Base-by-base conservation (phyloP, 257 asterid species). In the Ocimum tenuiflorum region DNA sequence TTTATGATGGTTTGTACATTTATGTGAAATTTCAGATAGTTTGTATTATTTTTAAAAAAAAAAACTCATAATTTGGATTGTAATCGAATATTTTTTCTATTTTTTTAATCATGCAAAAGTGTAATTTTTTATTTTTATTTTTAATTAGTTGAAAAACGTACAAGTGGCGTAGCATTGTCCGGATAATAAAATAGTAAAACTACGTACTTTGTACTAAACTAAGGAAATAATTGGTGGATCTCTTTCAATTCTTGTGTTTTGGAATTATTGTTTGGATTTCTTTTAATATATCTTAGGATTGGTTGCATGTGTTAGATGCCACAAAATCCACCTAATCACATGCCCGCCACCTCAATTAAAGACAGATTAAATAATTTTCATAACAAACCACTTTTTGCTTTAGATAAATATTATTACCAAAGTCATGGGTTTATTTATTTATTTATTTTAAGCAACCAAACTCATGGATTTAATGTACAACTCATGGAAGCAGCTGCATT, bases 271-370 rank as follows among this genome's bases (percentile, higher is more conserved):
- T 48, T 65, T 65, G 43, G 61, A 42, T 75, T 59, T 63, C n/a
- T 55, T 54, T 38, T 45, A 68, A 63, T 60, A 63, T 72, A 73
- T 54, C 35, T 46, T 54, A 65, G 75, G 65, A 77, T 78, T 70
- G 75, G 65, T 70, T 63, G 80, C 96, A 86, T 84, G 96, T 88
- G 96, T 86, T 84, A 60, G 96, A 82, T 84, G 75, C 84, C 65
- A 82, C 77, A 62, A 73, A 75, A 55, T 74, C 77, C 74, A 86
- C 86, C 91, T 79, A 86, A 84, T 82, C 96, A 88, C 96, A 86
- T 88, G 91, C 85, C 76, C 67, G 76, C 79, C 85, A 79, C 80
- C 72, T 7, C 51, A 29, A 41, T 27, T 22, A 58, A 63, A 38
- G 33, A 27, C 27, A 61, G 31, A 20, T 46, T 65, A 51, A 49